These are phyloP conservation scores for Ambrosiella beaveri DNA, from an alignment of 2,329 filamentous ascomycete genomes.

Conservation along the genomic window DNA sequence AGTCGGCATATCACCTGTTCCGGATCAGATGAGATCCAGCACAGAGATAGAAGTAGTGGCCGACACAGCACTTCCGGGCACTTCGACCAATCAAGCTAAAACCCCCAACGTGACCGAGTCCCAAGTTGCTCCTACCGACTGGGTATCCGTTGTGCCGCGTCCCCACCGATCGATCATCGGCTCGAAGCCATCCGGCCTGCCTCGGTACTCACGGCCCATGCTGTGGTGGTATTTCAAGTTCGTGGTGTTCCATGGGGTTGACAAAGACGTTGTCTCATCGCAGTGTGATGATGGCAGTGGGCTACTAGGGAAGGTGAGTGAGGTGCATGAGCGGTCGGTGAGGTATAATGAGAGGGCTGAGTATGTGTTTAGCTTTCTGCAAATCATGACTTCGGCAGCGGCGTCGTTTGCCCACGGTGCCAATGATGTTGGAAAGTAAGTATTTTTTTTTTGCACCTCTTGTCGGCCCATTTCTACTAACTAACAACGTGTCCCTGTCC, in stretches of 20 bases:
- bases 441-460: neutral
- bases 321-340: constrained; percentile 30
- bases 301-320: constrained; percentile 29
- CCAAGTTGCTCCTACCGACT: neutral
- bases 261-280: constrained; percentile 29
- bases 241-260: constrained; percentile 28
- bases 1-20: no score
- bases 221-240: constrained; percentile 25
- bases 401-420: constrained; percentile 39
- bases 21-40: no score
- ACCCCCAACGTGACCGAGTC: neutral
- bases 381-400: constrained; percentile 33
- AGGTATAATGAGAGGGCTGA: constrained; percentile 37
- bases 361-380: constrained; percentile 31
- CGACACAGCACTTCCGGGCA: neutral
- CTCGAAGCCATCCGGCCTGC: constrained; percentile 20
- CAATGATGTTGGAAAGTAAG: constrained; percentile 28
- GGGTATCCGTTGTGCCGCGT: constrained; percentile 7
- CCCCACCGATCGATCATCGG: constrained; percentile 14
- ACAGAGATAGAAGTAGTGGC: neutral
- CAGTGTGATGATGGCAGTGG: constrained; percentile 29
- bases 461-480: no score
- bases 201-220: constrained; percentile 26
- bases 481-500: constrained; percentile 14
- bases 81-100: neutral